Base-by-base conservation (phyloP, 2,329 filamentous ascomycete genomes). In the Cordyceps tenuipes region DNA sequence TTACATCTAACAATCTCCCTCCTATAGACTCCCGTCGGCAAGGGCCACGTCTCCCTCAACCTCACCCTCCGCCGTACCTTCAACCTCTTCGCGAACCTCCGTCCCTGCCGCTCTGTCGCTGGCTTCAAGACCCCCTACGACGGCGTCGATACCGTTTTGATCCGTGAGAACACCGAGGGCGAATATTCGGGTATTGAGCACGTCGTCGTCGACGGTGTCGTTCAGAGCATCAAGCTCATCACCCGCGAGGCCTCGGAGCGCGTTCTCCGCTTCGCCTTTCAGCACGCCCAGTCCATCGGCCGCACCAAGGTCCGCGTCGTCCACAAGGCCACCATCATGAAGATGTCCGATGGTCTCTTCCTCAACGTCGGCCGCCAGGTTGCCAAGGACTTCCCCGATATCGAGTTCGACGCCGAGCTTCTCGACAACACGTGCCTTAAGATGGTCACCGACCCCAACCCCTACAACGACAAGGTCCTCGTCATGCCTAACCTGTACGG, bases 241-340 rank as follows among this genome's bases (percentile, higher is more conserved):
- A 97, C 95, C 71, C 84, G 87, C 66, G 91, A 92, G 75, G 94
- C 94, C 65, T 92, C 86, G 66, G 94, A 99, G 86, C 89, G 94
- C 69, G 94, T 99, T 59, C 86, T 97, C 67, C 88, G 92, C 73
- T 99, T 91, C 76, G 94, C 95, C 70, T 99, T 99, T 87, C 93
- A 99, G 81, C 91, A 99, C 75, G 94, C 94, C 68, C 84, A 94
- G 77, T 85, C 90, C 69, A 89, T 97, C 72, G 91, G 92, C 78
- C 90, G 90, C 82, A 92, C 86, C 75, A 97, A 97, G 89, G 93
- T 97, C 71, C 91, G 92, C 72, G 93, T 91, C 62, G 92, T 97
- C 65, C 94, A 99, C 89, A 99, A 99, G 86, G 94, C 94, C 75
- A 97, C 94, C 73, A 99, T 99, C 81, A 99, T 99, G 94, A 99